These are phyloP conservation scores for Chrysophaeum taylorii DNA, from an alignment of 352 stramenopile genomes.

Conservation along the genomic window DNA sequence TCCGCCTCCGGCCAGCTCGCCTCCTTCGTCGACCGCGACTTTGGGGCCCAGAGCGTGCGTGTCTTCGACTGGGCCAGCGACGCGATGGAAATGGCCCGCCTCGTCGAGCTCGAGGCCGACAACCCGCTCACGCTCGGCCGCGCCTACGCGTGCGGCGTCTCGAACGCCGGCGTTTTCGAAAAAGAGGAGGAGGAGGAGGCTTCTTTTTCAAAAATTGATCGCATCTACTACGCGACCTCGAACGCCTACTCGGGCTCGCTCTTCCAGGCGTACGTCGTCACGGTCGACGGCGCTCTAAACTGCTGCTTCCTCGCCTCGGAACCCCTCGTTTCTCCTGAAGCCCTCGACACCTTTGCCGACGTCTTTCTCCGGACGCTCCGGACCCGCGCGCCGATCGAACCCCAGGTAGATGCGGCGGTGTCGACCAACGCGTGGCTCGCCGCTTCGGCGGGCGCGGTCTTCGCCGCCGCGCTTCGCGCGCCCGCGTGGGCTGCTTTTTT, in stretches of 20 bases:
- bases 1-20: neutral
- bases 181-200: constrained; percentile 33
- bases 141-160: constrained; percentile 47
- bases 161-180: constrained; percentile 52
- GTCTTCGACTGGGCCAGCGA: constrained; percentile 14
- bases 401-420: constrained; percentile 34
- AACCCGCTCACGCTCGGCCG: constrained; percentile 26
- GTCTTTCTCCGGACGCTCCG: constrained; percentile 28
- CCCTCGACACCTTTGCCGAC: constrained; percentile 46
- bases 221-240: constrained; percentile 47
- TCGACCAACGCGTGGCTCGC: neutral
- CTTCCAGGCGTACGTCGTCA: constrained; percentile 44
- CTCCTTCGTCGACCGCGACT: neutral
- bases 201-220: too few relatives aligned
- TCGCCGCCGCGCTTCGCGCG: constrained; percentile 34
- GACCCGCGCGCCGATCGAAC: constrained; percentile 15
- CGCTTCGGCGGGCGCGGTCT: constrained; percentile 22
- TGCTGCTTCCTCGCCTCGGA: constrained; percentile 45
- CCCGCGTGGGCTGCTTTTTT: constrained; percentile 45
- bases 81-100: constrained; percentile 12
- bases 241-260: constrained; percentile 42
- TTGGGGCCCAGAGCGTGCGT: neutral
- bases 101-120: constrained; percentile 15
- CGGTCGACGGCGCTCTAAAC: constrained; percentile 46
- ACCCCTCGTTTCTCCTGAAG: constrained; percentile 43